Evolutionary conservation across 805 yeast genomes (phyloP).

Genomic region (Wickerhamomyces xylosicus): DNA sequence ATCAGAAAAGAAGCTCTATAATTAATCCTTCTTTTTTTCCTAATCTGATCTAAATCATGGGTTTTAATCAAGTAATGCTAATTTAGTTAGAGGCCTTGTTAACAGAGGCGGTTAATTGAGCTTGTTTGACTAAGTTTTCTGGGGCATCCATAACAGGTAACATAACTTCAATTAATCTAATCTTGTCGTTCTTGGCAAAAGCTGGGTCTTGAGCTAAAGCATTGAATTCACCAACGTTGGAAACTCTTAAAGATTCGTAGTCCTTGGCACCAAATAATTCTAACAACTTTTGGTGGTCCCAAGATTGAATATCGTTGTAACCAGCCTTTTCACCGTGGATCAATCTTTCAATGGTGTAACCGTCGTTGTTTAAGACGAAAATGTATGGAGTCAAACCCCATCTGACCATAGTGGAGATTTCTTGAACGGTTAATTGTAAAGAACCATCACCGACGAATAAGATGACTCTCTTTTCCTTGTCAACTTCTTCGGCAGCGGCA

Average conservation of each 20-base stretch:
- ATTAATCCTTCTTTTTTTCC: no score
- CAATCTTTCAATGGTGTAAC: conserved; percentile 64
- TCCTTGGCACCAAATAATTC: conserved; percentile 34
- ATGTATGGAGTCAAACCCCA: conserved; percentile 54
- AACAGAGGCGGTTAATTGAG: conserved; percentile 41
- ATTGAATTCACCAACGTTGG: conserved; percentile 47
- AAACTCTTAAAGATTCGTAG: conserved; percentile 41
- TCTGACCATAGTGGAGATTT: conserved; percentile 52
- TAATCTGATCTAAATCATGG: no score
- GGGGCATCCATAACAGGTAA: conserved; percentile 61
- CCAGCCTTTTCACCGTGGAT: conserved; percentile 54
- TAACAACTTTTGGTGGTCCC: conserved; percentile 49
- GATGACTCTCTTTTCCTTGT: no score
- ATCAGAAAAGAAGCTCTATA: no score
- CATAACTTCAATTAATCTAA: conserved; percentile 56
- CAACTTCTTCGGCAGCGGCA: no score
- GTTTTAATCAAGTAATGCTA: no score
- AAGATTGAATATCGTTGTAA: conserved; percentile 54
- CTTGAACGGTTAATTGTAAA: no score
- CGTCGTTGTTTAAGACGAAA: no score
- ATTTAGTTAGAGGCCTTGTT: no score
- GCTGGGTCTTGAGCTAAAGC: conserved; percentile 32
- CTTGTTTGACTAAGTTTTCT: conserved; percentile 49
- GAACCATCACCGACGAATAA: no score
- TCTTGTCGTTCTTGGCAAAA: conserved; percentile 43